Evolutionary conservation across 805 yeast genomes (phyloP), one percentile per base, ranked within the genome.

Genomic region (Saccharomycopsis lassenensis): DNA sequence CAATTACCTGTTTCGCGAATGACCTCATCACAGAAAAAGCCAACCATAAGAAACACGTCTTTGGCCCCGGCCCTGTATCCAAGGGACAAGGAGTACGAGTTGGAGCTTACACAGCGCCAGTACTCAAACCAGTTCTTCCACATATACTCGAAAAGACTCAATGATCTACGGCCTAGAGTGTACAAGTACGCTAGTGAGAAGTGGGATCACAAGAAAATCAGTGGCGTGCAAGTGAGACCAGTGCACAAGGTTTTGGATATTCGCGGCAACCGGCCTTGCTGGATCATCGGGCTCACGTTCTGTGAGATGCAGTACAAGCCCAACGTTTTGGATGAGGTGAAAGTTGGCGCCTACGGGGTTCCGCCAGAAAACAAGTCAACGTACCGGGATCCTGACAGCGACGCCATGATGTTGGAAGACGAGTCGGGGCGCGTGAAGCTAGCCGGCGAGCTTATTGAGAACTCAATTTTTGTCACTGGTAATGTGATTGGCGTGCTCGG

Each of bases 201-300:
- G 46, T 79, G 89, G 87, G 72, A 73, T 25, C 53, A 65, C 22
- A 72, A 61, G 42, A 54, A 52, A 21, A 56, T 69, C 24, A 54
- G 58, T 23, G 64, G 62, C 4, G 54, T 51, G 27, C 39, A 40
- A 17, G 65, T 61, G 2, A 54, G 52, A 12, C 56, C 56, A 57
- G 63, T 52, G 57, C 68, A 68, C 24, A 65, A 55, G 50, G 70
- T 74, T 1, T 57, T 85, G 40, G 93, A 84, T 48, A 72, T 84
- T 6, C 57, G 61, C 7, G 64, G 69, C 22, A 71, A 75, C 40
- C 65, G 70, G 41, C 67, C 79, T 14, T 69, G 83, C 44, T 91
- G 89, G 89, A 75, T 85, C 8, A 65, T 79, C 18, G 98, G 98
- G 2, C 84, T 96, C 0, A 66, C 87, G 0, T 85, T 79, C 50